Evolutionary conservation across 2,329 filamentous ascomycete species (phyloP), one percentile per base, ranked within the genome.

Genomic region (Penicillium capsulatum): DNA sequence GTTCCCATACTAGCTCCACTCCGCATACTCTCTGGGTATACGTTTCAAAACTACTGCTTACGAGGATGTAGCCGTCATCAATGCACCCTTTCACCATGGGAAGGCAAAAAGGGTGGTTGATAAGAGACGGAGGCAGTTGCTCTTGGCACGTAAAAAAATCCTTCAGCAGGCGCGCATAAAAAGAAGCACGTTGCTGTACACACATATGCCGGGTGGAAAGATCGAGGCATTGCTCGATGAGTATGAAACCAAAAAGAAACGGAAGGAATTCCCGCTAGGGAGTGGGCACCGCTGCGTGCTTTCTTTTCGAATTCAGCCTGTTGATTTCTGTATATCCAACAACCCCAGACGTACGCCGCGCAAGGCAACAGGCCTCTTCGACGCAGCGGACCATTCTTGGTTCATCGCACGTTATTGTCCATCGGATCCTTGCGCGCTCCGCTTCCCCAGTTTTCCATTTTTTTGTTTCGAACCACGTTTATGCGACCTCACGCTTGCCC

Each of bases 401-500:
- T 54, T 65, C 57, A 56, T 61, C 50, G 58, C 60, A 59, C 57
- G 47, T 63, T 50, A 55, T 53, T 50, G 55, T 51, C 31, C 48
- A 54, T 53, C 56, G 55, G 48, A 51, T 54, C 55, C 59, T 59
- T 57, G 58, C 58, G 57, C 57, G 55, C 53, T 55, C 19, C 57
- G 31, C 54, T 47, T 45, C 49, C 53, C 54, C 53, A 40, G 41
- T 43, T 58, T 58, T 54, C 60, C 48, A 50, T 59, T 57, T 59
- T 57, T 59, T 58, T 42, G 50, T 48, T 47, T 48, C 45, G 40
- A 39, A 47, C 47, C 33, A 51, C 44, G 60, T 70, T 76, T 81
- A 95, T 75, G 85, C 89, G 60, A 80, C 73, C 69, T 94, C 87
- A 59, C 88, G 82, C 83, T 92, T 94, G 74, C 89, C 91, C 75